Evolutionary conservation across 176 grass and related monocot genomes (phyloP).

Genomic region (Ensete glaucum): DNA sequence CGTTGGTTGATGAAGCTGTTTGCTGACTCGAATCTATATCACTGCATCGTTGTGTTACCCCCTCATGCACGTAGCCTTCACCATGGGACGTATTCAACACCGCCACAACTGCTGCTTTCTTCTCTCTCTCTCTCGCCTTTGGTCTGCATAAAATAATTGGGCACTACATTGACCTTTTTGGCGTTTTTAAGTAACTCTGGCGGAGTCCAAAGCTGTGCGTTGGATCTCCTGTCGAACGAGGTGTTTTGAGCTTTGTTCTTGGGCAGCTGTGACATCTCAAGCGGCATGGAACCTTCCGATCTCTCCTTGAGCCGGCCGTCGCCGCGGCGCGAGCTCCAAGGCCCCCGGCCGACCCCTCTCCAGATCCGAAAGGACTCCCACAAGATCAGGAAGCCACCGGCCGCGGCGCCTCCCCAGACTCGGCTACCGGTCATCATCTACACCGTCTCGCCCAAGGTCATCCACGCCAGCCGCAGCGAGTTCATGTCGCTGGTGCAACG

Average conservation of each 20-base stretch:
- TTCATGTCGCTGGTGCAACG: conserved; percentile 74
- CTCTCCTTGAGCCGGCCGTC: conserved; percentile 3
- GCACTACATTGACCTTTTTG: background rate
- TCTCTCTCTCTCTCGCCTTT: background rate
- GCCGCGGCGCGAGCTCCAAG: conserved; percentile 20
- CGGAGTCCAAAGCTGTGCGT: no score
- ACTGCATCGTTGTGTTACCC: background rate
- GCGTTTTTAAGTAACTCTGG: no score
- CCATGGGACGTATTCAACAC: background rate
- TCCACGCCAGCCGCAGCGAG: conserved; percentile 46
- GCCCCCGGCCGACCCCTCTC: conserved; percentile 38
- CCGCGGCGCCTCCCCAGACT: background rate
- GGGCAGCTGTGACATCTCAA: no score
- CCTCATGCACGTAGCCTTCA: background rate
- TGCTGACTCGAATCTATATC: background rate
- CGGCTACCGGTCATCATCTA: conserved; percentile 56
- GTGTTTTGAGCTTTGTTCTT: no score
- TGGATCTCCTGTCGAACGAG: no score
- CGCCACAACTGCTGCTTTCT: background rate
- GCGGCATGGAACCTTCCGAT: background rate
- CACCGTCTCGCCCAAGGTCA: conserved; percentile 45
- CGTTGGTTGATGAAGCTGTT: background rate
- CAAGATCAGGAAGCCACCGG: conserved; percentile 11
- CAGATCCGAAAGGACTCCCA: conserved; percentile 27
- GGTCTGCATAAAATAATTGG: background rate